Evolutionary conservation across 148 eudicot genomes (phyloP).

Genomic region (Nyssa sinensis): DNA sequence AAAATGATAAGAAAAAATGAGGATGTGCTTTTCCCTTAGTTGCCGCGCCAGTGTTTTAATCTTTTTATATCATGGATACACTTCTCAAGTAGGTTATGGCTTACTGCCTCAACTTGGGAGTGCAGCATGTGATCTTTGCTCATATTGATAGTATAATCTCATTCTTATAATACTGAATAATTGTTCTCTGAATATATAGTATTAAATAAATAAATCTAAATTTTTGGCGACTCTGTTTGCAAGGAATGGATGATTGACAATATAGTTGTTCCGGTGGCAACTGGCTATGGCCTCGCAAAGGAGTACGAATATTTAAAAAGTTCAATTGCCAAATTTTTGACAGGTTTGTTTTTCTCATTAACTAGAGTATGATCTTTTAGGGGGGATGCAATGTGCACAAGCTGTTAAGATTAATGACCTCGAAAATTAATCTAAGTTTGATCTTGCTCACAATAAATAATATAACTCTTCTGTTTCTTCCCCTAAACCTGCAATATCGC

Average conservation of each 20-base stretch:
- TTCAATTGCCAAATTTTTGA: constrained; percentile 71
- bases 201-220: neutral
- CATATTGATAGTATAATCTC: neutral
- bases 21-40: neutral
- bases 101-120: constrained; percentile 2
- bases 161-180: neutral
- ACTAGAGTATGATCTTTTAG: neutral
- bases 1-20: neutral
- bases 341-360: constrained; percentile 46
- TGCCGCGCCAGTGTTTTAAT: neutral
- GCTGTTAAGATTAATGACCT: too few species aligned
- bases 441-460: neutral
- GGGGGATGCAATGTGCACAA: too few species aligned
- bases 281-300: constrained; percentile 61
- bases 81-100: too few species aligned
- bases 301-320: constrained; percentile 81
- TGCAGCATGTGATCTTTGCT: too few species aligned
- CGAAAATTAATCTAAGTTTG: too few species aligned
- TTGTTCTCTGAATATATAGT: too few species aligned
- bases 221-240: neutral
- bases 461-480: neutral
- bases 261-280: constrained; percentile 79
- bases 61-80: neutral
- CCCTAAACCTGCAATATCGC: neutral
- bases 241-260: constrained; percentile 89